Percentiles rank a stretch among this genome's conserved stretches.
Conservation (phyloP, 768 basidiomycete genomes). For the Dacryopinax spathularia region DNA sequence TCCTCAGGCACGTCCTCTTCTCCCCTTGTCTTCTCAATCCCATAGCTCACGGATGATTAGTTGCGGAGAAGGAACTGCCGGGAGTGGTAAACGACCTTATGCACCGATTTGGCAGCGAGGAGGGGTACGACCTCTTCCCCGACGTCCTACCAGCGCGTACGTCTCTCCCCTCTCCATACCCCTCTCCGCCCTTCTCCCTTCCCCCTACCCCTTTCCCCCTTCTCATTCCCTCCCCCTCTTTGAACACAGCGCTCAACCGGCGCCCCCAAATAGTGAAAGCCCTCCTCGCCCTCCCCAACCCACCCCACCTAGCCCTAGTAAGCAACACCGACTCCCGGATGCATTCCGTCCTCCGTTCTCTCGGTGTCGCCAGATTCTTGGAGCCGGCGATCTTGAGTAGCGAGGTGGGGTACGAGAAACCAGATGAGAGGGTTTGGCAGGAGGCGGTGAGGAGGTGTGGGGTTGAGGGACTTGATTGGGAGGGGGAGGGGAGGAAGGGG, state of each 20-base stretch:
- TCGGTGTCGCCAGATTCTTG: neutral
- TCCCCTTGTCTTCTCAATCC: neutral
- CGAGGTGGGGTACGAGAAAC: conserved; percentile 1
- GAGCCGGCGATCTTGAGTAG: neutral
- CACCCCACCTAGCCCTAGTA: neutral
- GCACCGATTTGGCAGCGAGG: neutral
- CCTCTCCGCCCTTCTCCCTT: neutral
- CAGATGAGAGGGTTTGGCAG: neutral
- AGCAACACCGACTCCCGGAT: conserved; percentile 2
- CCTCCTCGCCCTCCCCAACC: neutral
- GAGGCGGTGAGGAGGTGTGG: neutral
- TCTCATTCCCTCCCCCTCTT: too few species aligned
- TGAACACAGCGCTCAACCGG: neutral
- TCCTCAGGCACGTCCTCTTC: neutral
- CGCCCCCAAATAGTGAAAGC: neutral
- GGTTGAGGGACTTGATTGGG: neutral
- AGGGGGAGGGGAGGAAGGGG: conserved; percentile 1
- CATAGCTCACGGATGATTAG: neutral
- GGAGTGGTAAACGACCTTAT: neutral
- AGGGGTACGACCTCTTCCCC: conserved; percentile 1
- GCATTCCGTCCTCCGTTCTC: neutral
- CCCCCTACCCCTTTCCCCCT: too few species aligned
- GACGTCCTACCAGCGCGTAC: neutral
- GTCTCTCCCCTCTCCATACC: neutral
- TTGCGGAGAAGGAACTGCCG: neutral